phyloP scores from a whole-genome alignment of 345 rosid genomes.

The Cardamine chenopodiifolia region DNA sequence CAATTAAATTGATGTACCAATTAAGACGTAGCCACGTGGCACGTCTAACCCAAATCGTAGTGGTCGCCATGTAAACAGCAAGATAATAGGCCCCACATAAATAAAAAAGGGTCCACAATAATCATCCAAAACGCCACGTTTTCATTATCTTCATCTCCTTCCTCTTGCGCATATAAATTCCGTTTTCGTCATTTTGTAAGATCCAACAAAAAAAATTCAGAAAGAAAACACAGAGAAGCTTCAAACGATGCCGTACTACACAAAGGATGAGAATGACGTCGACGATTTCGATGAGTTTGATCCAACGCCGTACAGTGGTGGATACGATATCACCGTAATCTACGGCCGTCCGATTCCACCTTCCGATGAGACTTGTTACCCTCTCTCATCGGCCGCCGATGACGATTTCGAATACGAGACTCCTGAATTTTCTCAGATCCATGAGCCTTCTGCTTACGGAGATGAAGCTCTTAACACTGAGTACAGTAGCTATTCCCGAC shows the following conservation, averaged over 20 bases:
- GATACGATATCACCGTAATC: constrained; percentile 65
- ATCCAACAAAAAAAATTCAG: background rate
- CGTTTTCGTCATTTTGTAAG: constrained; percentile 12
- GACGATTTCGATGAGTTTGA: constrained; percentile 83
- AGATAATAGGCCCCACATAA: background rate
- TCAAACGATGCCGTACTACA: constrained; percentile 77
- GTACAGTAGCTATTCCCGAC: constrained; percentile 79
- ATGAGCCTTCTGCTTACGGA: constrained; percentile 72
- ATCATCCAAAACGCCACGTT: constrained; percentile 32
- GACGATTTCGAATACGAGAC: constrained; percentile 66
- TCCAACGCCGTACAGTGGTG: constrained; percentile 93
- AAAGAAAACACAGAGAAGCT: background rate
- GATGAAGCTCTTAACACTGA: constrained; percentile 68
- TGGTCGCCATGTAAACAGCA: constrained; percentile 35
- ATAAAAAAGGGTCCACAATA: background rate
- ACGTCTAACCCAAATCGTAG: constrained; percentile 15
- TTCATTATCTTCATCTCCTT: background rate
- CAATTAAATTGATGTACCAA: background rate
- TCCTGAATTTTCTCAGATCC: constrained; percentile 62
- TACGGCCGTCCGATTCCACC: constrained; percentile 85
- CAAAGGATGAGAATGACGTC: constrained; percentile 55
- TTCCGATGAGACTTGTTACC: constrained; percentile 69
- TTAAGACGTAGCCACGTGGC: constrained; percentile 21
- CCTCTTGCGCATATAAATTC: background rate
- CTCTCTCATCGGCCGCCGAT: constrained; percentile 45